These are phyloP conservation scores for Alternaria brassicae DNA, from an alignment of 2,329 filamentous ascomycete species.

Conservation along the genomic window DNA sequence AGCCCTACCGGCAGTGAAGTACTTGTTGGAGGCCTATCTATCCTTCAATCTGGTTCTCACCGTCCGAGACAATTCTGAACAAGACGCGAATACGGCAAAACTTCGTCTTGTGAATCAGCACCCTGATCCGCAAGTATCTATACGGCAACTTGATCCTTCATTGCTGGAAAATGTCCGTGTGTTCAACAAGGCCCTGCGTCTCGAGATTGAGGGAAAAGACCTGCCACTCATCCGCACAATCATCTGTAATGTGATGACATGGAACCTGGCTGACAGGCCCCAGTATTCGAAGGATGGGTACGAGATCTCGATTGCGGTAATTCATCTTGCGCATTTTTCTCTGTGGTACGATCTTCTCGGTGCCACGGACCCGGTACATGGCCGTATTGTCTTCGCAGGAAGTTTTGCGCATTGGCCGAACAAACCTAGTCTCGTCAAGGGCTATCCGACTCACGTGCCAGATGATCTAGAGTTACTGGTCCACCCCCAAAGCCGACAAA, in stretches of 20 bases:
- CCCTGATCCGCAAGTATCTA: constrained; percentile 11
- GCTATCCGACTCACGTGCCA: constrained; percentile 45
- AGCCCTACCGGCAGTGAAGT: constrained; percentile 25
- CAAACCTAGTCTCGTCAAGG: constrained; percentile 45
- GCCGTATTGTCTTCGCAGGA: constrained; percentile 30
- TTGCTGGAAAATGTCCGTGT: constrained; percentile 16
- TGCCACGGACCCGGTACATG: constrained; percentile 16
- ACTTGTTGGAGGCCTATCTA: constrained; percentile 25
- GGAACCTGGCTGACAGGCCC: constrained; percentile 20
- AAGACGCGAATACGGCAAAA: constrained; percentile 28
- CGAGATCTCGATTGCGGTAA: constrained; percentile 26
- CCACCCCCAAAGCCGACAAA: constrained; percentile 44
- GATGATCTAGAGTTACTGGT: constrained; percentile 48
- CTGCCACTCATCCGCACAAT: constrained; percentile 24
- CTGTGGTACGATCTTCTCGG: constrained; percentile 24
- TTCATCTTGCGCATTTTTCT: constrained; percentile 29
- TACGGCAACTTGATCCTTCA: constrained; percentile 28
- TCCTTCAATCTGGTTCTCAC: constrained; percentile 23
- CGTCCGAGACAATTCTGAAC: constrained; percentile 24
- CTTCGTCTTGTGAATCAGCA: constrained; percentile 19
- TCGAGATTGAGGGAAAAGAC: constrained; percentile 14
- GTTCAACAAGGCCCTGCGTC: constrained; percentile 18
- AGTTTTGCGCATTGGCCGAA: constrained; percentile 51
- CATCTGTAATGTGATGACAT: constrained; percentile 35
- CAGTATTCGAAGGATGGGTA: constrained; percentile 26